Base-by-base conservation (phyloP, 768 basidiomycete genomes). In the Kwoniella europaea region DNA sequence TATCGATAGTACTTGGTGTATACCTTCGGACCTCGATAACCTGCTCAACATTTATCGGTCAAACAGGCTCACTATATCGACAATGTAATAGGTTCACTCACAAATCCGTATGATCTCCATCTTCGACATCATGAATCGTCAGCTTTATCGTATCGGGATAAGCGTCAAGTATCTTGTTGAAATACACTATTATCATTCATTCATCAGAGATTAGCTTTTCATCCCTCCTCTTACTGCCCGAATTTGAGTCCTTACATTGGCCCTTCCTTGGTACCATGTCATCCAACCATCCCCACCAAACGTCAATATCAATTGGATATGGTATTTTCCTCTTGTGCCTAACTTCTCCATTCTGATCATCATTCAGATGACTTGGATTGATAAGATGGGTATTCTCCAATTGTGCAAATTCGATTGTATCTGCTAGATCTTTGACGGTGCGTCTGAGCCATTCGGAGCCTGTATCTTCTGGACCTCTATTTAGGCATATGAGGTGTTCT, bases 201-300 rank as follows among this genome's bases (percentile, higher is more conserved):
- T n/a, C 41, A 4, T 10, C 62, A 65, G 35, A 42, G 27, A 50
- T 27, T 16, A 46, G 41, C 59, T 4, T 55, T 27, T 50, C 20
- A 12, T 43, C 71, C 73, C 27, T 50, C 70, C 71, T 65, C 72
- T 63, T 64, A 24, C 52, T 18, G 15, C n/a, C 42, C 10, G 46
- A 7, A n/a, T 50, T 43, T 24, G 10, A 7, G 20, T 20, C 22
- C 74, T 68, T 41, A 80, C 79, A 46, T 54, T 79, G 78, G n/a
- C 78, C 80, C 64, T 76, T 69, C 16, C 72, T 35, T 1, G 76
- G 76, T 1, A 81, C 80, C 76, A 81, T 79, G 41, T 67, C 71
- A 52, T 81, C 80, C 56, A 76, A 29, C 73, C 74, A 74, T 29
- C 80, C 80, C 76, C 78, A 81, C 80, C 80, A 81, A 3, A 78